Conservation (phyloP, 2,329 filamentous ascomycete genomes). For the Trichoderma atrobrunneum region DNA sequence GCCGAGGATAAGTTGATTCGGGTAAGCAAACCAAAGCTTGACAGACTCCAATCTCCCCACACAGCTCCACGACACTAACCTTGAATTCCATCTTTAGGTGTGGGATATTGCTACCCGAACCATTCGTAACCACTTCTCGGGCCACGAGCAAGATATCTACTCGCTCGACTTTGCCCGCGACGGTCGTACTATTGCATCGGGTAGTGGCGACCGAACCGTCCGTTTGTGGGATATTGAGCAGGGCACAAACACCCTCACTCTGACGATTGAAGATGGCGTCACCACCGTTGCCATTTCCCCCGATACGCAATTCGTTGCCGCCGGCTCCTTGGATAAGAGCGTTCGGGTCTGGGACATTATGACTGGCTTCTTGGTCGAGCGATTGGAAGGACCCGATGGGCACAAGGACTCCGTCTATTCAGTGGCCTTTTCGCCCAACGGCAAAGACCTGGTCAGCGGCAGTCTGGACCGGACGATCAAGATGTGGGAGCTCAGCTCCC, state of each 20-base stretch:
- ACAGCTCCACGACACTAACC: background rate
- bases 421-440: constrained; percentile 92
- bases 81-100: constrained; percentile 57
- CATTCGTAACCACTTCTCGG: constrained; percentile 91
- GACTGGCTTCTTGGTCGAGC: constrained; percentile 81
- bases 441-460: constrained; percentile 88
- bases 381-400: constrained; percentile 86
- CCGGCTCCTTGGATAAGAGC: constrained; percentile 94
- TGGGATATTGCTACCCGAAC: constrained; percentile 86
- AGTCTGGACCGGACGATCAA: constrained; percentile 98
- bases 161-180: constrained; percentile 93
- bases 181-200: constrained; percentile 90
- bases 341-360: constrained; percentile 95
- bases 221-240: constrained; percentile 94
- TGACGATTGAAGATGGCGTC: constrained; percentile 94
- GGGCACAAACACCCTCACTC: constrained; percentile 75
- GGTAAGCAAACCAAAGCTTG: constrained; percentile 52
- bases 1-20: constrained; percentile 97
- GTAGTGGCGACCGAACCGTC: constrained; percentile 90
- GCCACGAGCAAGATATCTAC: constrained; percentile 98
- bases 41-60: background rate
- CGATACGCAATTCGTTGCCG: constrained; percentile 89
- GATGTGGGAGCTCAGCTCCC: constrained; percentile 90
- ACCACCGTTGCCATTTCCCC: constrained; percentile 97
- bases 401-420: constrained; percentile 98